Evolutionary conservation across 2,329 filamentous ascomycete species (phyloP).

Genomic region (Aspergillus awamori): DNA sequence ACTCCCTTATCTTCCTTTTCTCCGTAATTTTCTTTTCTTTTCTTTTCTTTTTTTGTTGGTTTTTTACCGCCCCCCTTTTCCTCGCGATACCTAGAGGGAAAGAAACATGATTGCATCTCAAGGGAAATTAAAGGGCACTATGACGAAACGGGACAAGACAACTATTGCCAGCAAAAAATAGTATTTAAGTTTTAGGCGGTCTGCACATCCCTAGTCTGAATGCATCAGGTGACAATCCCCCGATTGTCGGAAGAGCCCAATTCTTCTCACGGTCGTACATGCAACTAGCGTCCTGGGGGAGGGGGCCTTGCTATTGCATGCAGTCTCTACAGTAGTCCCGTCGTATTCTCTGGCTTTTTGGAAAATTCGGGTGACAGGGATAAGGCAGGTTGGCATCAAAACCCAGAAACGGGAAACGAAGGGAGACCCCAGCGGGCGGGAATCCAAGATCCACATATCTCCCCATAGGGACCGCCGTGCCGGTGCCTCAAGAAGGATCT

Average conservation of each 20-base stretch:
- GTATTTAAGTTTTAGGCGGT: constrained; percentile 5
- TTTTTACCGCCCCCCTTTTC: neutral
- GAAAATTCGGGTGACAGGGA: constrained; percentile 17
- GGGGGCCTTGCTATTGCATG: neutral
- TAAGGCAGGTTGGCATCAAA: constrained; percentile 15
- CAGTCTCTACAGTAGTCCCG: constrained; percentile 4
- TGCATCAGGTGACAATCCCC: constrained; percentile 17
- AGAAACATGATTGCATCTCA: constrained; percentile 1
- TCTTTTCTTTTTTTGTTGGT: too few species aligned
- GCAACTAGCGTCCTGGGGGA: neutral
- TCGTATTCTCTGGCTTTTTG: constrained; percentile 1
- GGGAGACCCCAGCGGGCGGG: constrained; percentile 17
- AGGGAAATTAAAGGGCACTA: constrained; percentile 1
- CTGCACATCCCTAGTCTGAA: neutral
- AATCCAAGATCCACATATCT: constrained; percentile 31
- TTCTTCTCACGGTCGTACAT: constrained; percentile 1
- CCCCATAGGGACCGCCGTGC: constrained; percentile 30
- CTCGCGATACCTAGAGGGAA: neutral
- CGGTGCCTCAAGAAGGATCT: constrained; percentile 23
- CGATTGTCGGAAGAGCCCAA: constrained; percentile 10
- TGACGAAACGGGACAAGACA: constrained; percentile 2
- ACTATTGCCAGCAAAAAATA: neutral
- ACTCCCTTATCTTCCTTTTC: constrained; percentile 8
- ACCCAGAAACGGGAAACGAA: constrained; percentile 23
- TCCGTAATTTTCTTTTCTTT: neutral